Base-by-base conservation (phyloP, 2,329 filamentous ascomycete species). In the Fusarium tricinctum region DNA sequence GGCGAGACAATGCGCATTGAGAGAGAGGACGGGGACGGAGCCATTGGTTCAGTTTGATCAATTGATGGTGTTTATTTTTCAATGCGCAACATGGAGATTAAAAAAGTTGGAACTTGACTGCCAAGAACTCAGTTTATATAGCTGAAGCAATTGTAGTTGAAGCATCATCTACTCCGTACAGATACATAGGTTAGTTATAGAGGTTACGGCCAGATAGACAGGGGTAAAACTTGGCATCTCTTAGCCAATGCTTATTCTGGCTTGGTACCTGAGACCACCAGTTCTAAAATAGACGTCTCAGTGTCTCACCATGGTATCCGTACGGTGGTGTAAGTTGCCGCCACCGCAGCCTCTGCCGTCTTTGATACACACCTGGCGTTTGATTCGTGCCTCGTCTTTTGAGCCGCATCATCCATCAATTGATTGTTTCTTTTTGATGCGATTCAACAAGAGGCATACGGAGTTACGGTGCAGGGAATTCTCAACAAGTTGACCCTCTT, bases 241-340 rank as follows among this genome's bases (percentile, higher is more conserved):
- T 66, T 66, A 50, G 48, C 61, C 42, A 64, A 64, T 63, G 61
- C 61, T 64, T 64, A 57, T 47, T 51, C 39, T 46, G 43, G 30
- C 17, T 35, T 46, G 28, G 47, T 59, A 30, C 40, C 52, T 64
- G 59, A 64, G 46, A 42, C 50, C 52, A 33, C 60, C 46, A 6
- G 46, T 59, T 53, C 58, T 64, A 47, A 47, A 45, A 58, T 64
- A 51, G 40, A 64, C 26, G 40, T 64, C 42, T 59, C 43, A 52
- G 64, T 22, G 40, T 64, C 42, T 59, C 43, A 52, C 33, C 26
- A 33, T 51, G 19, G 23, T 23, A 23, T 23, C 23, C 23, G 23
- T 23, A 23, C 23, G 23, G 19, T 30, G 22, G 30, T 52, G 46
- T 42, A 42, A 43, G 54, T 50, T 42, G 28, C 39, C 19, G 22